These are phyloP conservation scores for Zea luxurians DNA, from an alignment of 176 grass and related monocot species.

Conservation along the genomic window DNA sequence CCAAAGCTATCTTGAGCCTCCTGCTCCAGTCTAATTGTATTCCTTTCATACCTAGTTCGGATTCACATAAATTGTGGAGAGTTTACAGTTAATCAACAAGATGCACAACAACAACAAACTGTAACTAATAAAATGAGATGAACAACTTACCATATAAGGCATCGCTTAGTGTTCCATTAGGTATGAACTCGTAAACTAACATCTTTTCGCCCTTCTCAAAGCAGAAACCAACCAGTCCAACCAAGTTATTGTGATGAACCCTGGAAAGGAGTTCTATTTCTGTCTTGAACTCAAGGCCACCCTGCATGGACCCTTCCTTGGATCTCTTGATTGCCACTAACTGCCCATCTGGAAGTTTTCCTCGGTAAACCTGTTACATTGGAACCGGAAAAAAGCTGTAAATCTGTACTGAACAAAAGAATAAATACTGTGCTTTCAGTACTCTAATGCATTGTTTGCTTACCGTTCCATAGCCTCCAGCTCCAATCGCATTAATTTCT, in stretches of 20 bases:
- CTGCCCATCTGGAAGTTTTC: conserved; percentile 60
- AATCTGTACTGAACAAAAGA: conserved; percentile 20
- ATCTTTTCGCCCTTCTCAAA: conserved; percentile 83
- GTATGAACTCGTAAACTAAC: conserved; percentile 81
- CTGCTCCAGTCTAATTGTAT: conserved; percentile 74
- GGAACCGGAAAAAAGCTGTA: neutral
- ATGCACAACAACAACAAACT: neutral
- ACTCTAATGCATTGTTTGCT: conserved; percentile 4
- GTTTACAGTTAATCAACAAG: neutral
- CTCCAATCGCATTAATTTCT: conserved; percentile 69
- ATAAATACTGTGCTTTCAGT: neutral
- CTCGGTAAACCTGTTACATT: conserved; percentile 70
- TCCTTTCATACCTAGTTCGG: conserved; percentile 57
- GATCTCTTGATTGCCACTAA: conserved; percentile 87
- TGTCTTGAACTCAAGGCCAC: conserved; percentile 84
- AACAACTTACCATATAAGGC: conserved; percentile 60
- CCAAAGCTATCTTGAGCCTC: conserved; percentile 72
- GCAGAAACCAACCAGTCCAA: conserved; percentile 85
- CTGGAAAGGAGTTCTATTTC: conserved; percentile 90
- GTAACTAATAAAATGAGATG: neutral
- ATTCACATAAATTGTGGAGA: neutral
- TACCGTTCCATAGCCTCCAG: conserved; percentile 88
- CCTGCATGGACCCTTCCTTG: conserved; percentile 76
- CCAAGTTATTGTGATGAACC: conserved; percentile 91
- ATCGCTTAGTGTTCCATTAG: conserved; percentile 70